Evolutionary conservation across 1,139 yeast genomes (phyloP).

Genomic region (Pneumocystis oryctolagi): DNA sequence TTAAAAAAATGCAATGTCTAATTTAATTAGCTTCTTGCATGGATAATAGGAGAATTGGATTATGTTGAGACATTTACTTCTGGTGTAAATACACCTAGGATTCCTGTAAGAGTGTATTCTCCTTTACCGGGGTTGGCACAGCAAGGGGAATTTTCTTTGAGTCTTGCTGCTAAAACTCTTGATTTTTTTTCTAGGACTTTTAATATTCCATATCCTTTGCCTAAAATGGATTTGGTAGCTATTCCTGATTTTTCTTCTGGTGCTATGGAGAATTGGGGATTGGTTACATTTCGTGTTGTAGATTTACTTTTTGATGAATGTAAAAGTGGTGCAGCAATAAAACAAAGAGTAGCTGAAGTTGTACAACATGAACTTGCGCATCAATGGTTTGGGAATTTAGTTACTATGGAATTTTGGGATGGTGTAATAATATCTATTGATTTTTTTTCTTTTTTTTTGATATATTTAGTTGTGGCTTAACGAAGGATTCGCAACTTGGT

Average conservation of each 20-base stretch:
- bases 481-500: conserved; percentile 70
- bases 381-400: conserved; percentile 87
- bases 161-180: conserved; percentile 59
- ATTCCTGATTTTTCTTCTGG: conserved; percentile 73
- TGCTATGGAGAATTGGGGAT: conserved; percentile 90
- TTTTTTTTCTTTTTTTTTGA: neutral
- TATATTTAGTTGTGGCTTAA: conserved; percentile 47
- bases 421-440: conserved; percentile 27
- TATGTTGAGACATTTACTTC: conserved; percentile 46
- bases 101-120: conserved; percentile 71
- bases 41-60: conserved; percentile 66
- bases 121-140: conserved; percentile 55
- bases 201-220: conserved; percentile 61
- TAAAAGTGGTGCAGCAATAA: conserved; percentile 51
- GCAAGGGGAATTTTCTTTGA: conserved; percentile 48
- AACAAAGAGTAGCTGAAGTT: conserved; percentile 71
- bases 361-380: conserved; percentile 85
- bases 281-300: conserved; percentile 67
- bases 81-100: conserved; percentile 32
- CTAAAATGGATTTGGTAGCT: conserved; percentile 71
- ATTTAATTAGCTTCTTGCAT: conserved; percentile 39
- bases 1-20: neutral
- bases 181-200: conserved; percentile 59
- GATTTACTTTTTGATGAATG: conserved; percentile 56
- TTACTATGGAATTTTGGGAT: conserved; percentile 94